phyloP scores from a whole-genome alignment of 1,139 yeast species.

The Blastobotrys aristatus region DNA sequence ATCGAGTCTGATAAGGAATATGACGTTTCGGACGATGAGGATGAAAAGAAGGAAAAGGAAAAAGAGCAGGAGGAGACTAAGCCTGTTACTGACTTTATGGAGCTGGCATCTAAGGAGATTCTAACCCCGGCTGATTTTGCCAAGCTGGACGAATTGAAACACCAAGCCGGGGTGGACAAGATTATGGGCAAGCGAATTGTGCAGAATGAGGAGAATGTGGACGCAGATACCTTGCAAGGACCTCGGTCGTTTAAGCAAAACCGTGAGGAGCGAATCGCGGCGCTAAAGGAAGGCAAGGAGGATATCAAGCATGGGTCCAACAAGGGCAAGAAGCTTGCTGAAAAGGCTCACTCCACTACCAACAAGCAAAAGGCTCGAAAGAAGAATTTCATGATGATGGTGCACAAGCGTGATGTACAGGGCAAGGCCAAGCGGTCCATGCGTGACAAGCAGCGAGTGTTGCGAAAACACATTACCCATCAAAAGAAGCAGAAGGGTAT shows the following conservation, averaged over 20 bases:
- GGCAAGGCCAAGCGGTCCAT: conserved; percentile 89
- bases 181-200: conserved; percentile 48
- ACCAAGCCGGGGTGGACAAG: conserved; percentile 79
- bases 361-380: conserved; percentile 93
- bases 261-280: conserved; percentile 86
- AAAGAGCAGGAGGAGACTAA: conserved; percentile 20
- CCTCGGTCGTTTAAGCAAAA: conserved; percentile 77
- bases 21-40: conserved; percentile 37
- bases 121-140: conserved; percentile 98
- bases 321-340: conserved; percentile 65
- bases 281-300: conserved; percentile 85
- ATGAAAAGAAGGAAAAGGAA: conserved; percentile 22
- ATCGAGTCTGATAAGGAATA: conserved; percentile 54
- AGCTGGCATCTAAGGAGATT: conserved; percentile 60
- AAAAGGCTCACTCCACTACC: conserved; percentile 79
- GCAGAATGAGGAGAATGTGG: conserved; percentile 76
- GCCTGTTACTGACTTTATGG: conserved; percentile 26
- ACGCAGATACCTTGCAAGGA: conserved; percentile 74
- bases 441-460: conserved; percentile 81
- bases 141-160: conserved; percentile 78
- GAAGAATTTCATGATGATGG: conserved; percentile 99
- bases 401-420: conserved; percentile 88
- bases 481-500: conserved; percentile 66
- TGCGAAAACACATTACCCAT: conserved; percentile 79
- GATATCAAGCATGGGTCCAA: conserved; percentile 80